Conservation (phyloP, 352 stramenopile genomes). For the Pythium chondricola region DNA sequence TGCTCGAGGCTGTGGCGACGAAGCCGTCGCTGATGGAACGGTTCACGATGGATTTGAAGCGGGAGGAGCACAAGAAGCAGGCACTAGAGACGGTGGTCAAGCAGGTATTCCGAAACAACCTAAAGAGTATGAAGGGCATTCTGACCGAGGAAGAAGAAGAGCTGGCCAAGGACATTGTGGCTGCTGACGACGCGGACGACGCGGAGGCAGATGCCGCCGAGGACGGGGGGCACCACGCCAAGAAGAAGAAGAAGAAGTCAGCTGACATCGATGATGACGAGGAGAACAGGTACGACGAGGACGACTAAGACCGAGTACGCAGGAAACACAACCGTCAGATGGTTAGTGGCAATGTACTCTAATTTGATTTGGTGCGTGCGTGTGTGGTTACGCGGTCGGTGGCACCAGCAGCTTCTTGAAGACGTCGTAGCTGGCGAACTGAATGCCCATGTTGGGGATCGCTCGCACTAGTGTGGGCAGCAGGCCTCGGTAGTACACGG, state of each 20-base stretch:
- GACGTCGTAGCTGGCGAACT: constrained; percentile 84
- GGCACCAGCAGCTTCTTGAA: constrained; percentile 35
- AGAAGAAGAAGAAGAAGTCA: constrained; percentile 6
- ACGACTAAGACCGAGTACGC: constrained; percentile 8
- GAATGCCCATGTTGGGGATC: constrained; percentile 84
- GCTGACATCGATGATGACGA: background rate
- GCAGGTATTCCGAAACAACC: constrained; percentile 64
- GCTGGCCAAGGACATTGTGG: constrained; percentile 44
- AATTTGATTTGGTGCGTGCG: no score
- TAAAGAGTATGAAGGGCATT: constrained; percentile 51
- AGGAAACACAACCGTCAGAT: no score
- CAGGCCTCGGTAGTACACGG: constrained; percentile 69
- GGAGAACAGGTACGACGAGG: background rate
- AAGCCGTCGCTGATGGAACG: constrained; percentile 70
- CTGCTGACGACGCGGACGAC: constrained; percentile 16
- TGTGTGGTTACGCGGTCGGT: no score
- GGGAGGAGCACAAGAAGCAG: constrained; percentile 59
- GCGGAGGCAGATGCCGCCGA: constrained; percentile 1
- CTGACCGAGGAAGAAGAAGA: constrained; percentile 67
- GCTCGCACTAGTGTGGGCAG: constrained; percentile 73
- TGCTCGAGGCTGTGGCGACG: constrained; percentile 35
- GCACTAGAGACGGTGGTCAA: constrained; percentile 63
- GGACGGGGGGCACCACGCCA: background rate
- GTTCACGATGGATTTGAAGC: constrained; percentile 62
- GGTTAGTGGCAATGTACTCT: no score